Evolutionary conservation across 2,329 filamentous ascomycete species (phyloP).

Genomic region (Pseudonectria buxi): DNA sequence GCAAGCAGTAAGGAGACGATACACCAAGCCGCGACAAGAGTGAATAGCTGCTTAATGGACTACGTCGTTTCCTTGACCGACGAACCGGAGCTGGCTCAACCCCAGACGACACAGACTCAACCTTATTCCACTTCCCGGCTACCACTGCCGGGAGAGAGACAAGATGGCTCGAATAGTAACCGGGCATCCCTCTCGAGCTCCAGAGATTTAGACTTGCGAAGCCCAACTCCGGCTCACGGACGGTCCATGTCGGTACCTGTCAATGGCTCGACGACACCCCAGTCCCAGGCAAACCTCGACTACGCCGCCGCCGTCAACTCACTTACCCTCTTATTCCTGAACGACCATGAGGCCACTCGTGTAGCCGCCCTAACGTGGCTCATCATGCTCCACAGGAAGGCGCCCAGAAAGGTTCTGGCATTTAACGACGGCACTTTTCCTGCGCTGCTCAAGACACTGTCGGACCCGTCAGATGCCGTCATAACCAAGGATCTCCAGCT

Average conservation of each 20-base stretch:
- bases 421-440: constrained; percentile 98
- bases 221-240: constrained; percentile 44
- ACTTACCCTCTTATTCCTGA: constrained; percentile 85
- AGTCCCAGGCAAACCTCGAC: constrained; percentile 68
- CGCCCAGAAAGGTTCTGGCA: constrained; percentile 83
- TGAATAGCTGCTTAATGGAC: constrained; percentile 86
- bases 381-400: constrained; percentile 95
- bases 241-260: constrained; percentile 40
- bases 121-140: constrained; percentile 33
- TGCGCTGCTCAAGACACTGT: constrained; percentile 89
- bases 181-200: constrained; percentile 47
- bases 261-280: constrained; percentile 33
- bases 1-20: constrained; percentile 87
- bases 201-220: constrained; percentile 46
- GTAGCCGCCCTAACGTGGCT: constrained; percentile 93
- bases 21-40: constrained; percentile 76
- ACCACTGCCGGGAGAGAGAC: constrained; percentile 37
- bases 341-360: constrained; percentile 92
- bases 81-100: constrained; percentile 39
- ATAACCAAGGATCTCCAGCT: constrained; percentile 92
- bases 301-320: constrained; percentile 93
- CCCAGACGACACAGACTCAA: constrained; percentile 17
- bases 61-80: constrained; percentile 89
- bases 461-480: constrained; percentile 89
- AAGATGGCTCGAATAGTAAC: constrained; percentile 41